phyloP scores from a whole-genome alignment of 2,329 filamentous ascomycete genomes.

The Penicillium hordei region DNA sequence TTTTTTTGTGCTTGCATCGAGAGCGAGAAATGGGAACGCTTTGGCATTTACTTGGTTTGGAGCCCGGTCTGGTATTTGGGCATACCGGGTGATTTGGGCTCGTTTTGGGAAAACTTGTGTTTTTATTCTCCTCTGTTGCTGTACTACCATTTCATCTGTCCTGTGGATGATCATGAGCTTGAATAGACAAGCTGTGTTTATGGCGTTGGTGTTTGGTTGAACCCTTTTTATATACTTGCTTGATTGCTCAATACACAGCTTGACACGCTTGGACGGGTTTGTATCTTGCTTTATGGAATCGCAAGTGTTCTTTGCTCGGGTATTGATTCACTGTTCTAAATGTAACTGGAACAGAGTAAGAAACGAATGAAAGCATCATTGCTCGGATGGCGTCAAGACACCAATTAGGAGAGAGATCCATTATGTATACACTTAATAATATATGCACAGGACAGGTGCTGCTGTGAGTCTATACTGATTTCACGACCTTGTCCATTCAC shows the following conservation, averaged over 20 bases:
- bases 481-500: neutral
- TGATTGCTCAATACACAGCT: neutral
- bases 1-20: neutral
- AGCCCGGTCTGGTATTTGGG: neutral
- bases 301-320: neutral
- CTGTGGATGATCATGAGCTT: neutral
- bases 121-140: neutral
- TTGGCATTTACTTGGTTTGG: neutral
- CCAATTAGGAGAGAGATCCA: neutral
- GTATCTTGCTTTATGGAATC: neutral
- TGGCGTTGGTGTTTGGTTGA: conserved; percentile 7
- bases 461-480: neutral
- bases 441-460: neutral
- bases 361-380: neutral
- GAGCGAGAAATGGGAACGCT: neutral
- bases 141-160: neutral
- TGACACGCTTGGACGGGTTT: neutral
- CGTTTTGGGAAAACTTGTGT: neutral
- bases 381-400: neutral
- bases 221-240: neutral
- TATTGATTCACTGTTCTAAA: neutral
- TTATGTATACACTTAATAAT: conserved; percentile 4
- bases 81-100: neutral
- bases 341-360: too few species aligned
- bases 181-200: neutral